Evolutionary conservation across 129 eudicot species (phyloP).

Genomic region (Heracleum sosnowskyi): DNA sequence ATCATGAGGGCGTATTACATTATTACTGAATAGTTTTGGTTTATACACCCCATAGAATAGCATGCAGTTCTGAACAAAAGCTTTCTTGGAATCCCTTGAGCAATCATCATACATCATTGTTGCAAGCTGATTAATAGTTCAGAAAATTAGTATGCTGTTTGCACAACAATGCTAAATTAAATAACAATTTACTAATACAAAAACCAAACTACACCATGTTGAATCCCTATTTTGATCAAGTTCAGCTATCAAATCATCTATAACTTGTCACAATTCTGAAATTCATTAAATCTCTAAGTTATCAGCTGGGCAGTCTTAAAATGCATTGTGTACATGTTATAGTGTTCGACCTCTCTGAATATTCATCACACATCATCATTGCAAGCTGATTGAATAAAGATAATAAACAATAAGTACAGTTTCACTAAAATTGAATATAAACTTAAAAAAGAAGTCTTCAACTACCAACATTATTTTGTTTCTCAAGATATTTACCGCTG

Average conservation of each 20-base stretch:
- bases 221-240: neutral
- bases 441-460: neutral
- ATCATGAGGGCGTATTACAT: neutral
- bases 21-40: neutral
- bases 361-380: constrained; percentile 50
- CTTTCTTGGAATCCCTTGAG: constrained; percentile 19
- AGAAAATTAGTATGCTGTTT: neutral
- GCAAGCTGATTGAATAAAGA: constrained; percentile 43
- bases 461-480: neutral
- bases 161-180: neutral
- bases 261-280: constrained; percentile 11
- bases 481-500: neutral
- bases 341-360: constrained; percentile 17
- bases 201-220: neutral
- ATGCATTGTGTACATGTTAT: neutral
- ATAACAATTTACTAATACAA: neutral
- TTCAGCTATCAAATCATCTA: constrained; percentile 6
- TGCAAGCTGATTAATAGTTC: constrained; percentile 42
- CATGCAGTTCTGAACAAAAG: neutral
- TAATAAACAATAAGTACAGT: constrained; percentile 17
- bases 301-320: neutral
- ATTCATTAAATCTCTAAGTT: constrained; percentile 7
- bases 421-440: neutral
- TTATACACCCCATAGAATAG: neutral
- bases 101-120: constrained; percentile 46